These are phyloP conservation scores for Iberis pinnata DNA, from an alignment of 345 rosid genomes.

Conservation along the genomic window DNA sequence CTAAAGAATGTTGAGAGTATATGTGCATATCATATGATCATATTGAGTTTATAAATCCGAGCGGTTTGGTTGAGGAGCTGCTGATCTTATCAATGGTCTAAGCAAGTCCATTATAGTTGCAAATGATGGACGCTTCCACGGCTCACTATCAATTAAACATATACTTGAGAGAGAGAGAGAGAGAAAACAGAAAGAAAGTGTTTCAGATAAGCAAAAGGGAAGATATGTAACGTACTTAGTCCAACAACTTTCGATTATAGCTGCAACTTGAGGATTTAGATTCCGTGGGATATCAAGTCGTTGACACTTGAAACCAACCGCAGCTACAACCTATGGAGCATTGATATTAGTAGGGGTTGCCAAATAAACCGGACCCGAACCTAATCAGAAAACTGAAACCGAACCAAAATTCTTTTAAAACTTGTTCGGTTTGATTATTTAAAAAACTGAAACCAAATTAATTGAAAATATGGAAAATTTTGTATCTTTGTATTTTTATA, in stretches of 20 bases:
- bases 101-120: slow-evolving; percentile 15
- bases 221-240: slow-evolving; percentile 51
- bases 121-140: slow-evolving; percentile 97
- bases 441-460: too few relatives aligned
- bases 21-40: slow-evolving; percentile 39
- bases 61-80: slow-evolving; percentile 36
- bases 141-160: slow-evolving; percentile 46
- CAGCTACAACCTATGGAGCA: slow-evolving; percentile 94
- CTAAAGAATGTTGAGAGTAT: slow-evolving; percentile 13
- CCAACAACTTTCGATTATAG: slow-evolving; percentile 93
- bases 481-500: too few relatives aligned
- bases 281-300: slow-evolving; percentile 88
- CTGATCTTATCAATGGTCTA: slow-evolving; percentile 59
- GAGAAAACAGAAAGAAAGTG: neutral
- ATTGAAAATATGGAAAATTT: too few relatives aligned
- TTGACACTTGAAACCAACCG: slow-evolving; percentile 86
- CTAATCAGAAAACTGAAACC: too few relatives aligned
- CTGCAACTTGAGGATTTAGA: slow-evolving; percentile 74
- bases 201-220: neutral
- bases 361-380: too few relatives aligned
- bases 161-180: neutral
- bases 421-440: too few relatives aligned
- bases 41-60: slow-evolving; percentile 38
- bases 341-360: too few relatives aligned
- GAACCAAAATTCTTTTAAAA: too few relatives aligned